Base-by-base conservation (phyloP, 2,329 filamentous ascomycete genomes). In the Metarhizium robertsii region DNA sequence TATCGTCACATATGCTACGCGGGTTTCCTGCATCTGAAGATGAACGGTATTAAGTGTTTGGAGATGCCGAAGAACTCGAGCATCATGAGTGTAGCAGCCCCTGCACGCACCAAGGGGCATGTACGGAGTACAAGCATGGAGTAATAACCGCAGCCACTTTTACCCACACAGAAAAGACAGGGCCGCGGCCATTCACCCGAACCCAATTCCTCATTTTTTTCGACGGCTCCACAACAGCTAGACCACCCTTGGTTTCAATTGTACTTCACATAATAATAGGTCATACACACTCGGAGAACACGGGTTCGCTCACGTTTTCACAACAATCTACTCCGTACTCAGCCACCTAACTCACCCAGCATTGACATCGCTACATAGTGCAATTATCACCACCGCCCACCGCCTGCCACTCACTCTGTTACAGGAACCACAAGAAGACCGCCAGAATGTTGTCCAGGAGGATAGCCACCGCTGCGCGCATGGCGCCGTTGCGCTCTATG, bases 361-460 rank as follows among this genome's bases (percentile, higher is more conserved):
- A 18, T 4, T 10, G 11, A 45, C 40, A 20, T 45, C 42, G 18
- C 20, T 30, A 13, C 13, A 8, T 18, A 13, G 45, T 6, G 45
- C 45, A 48, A 48, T 30, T 30, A 3, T 10, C 43, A 46, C 7
- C 43, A 29, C 43, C 20, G 20, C 13, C 16, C 25, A 25, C 34
- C 5, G 11, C 11, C 40, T 18, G n/a, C 14, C 42, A 16, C 16
- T 5, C 42, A 45, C 42, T 6, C 32, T 11, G 32, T 8, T 34
- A 34, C 16, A 29, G 45, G 30, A 13, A 16, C 2, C 45, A 16
- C 14, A 43, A 50, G 20, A 48, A 47, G 20, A 36, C 29, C 47
- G 45, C 52, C 63, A 69, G 53, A 50, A 77, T 77, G 74, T 61
- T 76, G 53, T 75, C 75, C 56, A 72, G 76, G 66, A 68, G 68